Evolutionary conservation across 2,329 filamentous ascomycete species (phyloP).

Genomic region (Hypoxylon sp.): DNA sequence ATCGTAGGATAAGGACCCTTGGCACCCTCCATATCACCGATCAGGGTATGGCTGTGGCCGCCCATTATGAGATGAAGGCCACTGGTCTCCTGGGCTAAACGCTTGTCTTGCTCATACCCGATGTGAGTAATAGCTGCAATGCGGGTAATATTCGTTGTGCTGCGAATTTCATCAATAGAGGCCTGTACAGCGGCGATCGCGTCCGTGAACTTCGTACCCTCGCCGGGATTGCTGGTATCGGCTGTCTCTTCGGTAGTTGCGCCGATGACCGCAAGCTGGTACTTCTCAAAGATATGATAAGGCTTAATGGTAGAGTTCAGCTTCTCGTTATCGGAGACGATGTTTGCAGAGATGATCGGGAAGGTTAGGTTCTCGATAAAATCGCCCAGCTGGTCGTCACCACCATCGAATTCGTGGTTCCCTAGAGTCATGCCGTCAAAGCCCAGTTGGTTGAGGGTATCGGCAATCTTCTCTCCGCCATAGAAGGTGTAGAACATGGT

Average conservation of each 20-base stretch:
- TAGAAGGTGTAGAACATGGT: slow-evolving; percentile 78
- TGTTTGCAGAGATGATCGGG: slow-evolving; percentile 74
- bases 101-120: slow-evolving; percentile 74
- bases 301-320: slow-evolving; percentile 75
- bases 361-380: slow-evolving; percentile 76
- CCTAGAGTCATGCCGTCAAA: slow-evolving; percentile 78
- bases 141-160: slow-evolving; percentile 73
- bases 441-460: slow-evolving; percentile 74
- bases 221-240: slow-evolving; percentile 70
- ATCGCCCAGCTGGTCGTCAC: slow-evolving; percentile 72
- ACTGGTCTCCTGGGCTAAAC: slow-evolving; percentile 70
- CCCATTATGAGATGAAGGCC: slow-evolving; percentile 77
- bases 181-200: slow-evolving; percentile 71
- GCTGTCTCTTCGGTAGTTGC: slow-evolving; percentile 73
- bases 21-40: slow-evolving; percentile 71
- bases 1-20: slow-evolving; percentile 76
- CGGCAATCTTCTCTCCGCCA: slow-evolving; percentile 76
- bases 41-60: slow-evolving; percentile 60
- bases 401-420: slow-evolving; percentile 77
- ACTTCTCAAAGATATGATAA: slow-evolving; percentile 74
- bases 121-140: slow-evolving; percentile 78
- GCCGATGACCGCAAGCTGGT: slow-evolving; percentile 74
- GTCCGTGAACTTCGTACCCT: slow-evolving; percentile 71
- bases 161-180: slow-evolving; percentile 72
- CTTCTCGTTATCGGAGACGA: slow-evolving; percentile 70